A percentile compares a stretch with the other conserved stretches of the same genome.
Conservation (phyloP, 176 grass and related monocot genomes). For the Hyparrhenia diplandra region DNA sequence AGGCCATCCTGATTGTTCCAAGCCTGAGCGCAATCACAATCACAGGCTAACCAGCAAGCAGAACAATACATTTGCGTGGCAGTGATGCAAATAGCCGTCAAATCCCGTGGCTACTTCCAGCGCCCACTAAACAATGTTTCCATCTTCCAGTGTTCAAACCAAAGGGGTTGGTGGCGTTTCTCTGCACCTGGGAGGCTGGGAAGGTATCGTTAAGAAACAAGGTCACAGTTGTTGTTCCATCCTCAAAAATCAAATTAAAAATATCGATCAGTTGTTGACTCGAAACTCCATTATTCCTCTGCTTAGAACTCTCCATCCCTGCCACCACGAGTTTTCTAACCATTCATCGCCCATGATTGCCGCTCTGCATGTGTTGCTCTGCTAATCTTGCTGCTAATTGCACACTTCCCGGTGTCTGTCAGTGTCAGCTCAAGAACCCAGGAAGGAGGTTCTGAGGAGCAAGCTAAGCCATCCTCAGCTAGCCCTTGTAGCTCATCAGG, state of each 20-base stretch:
- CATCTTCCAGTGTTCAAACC: background rate
- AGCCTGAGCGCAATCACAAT: background rate
- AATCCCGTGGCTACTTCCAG: background rate
- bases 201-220: background rate
- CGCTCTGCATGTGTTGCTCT: conserved; percentile 21
- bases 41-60: background rate
- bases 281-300: conserved; percentile 15
- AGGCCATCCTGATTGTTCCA: background rate
- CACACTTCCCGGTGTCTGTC: background rate
- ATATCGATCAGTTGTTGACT: conserved; percentile 49
- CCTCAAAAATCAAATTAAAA: background rate
- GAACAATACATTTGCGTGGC: background rate
- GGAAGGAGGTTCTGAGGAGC: too few relatives aligned
- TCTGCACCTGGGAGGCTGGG: background rate
- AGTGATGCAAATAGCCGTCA: background rate
- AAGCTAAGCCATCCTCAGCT: background rate
- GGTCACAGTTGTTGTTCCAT: conserved; percentile 14
- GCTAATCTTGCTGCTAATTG: conserved; percentile 7
- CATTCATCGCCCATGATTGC: conserved; percentile 29
- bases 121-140: background rate
- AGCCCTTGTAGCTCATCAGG: too few relatives aligned
- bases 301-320: conserved; percentile 48
- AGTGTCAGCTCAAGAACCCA: background rate
- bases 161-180: conserved; percentile 40
- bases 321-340: conserved; percentile 22